Conservation (phyloP, 1,284 basidiomycete species). For the Wallemia ichthyophaga region DNA sequence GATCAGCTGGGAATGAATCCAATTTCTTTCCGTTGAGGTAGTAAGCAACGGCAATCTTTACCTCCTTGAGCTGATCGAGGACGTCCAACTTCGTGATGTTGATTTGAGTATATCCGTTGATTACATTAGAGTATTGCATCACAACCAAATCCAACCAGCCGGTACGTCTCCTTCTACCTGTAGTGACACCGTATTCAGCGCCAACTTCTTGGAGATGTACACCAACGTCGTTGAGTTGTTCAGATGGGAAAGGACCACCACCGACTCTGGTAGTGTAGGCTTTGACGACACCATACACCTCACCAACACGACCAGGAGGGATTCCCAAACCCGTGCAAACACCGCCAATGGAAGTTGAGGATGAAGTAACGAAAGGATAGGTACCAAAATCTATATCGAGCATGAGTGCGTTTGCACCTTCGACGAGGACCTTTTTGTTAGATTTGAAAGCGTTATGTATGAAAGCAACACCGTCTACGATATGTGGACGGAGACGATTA, state of each 20-base stretch:
- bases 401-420: slow-evolving; percentile 95
- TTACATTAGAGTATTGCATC: slow-evolving; percentile 63
- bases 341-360: slow-evolving; percentile 56
- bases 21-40: slow-evolving; percentile 44
- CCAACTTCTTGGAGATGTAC: slow-evolving; percentile 79
- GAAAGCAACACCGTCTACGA: slow-evolving; percentile 61
- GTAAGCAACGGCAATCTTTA: slow-evolving; percentile 69
- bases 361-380: slow-evolving; percentile 88
- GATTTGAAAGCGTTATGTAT: slow-evolving; percentile 45
- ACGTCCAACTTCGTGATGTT: slow-evolving; percentile 94
- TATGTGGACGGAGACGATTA: slow-evolving; percentile 55
- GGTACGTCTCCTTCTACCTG: slow-evolving; percentile 66
- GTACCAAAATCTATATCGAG: slow-evolving; percentile 94
- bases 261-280: slow-evolving; percentile 95
- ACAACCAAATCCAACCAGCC: slow-evolving; percentile 96
- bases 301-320: slow-evolving; percentile 58
- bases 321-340: slow-evolving; percentile 89
- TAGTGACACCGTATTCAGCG: slow-evolving; percentile 68
- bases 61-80: slow-evolving; percentile 53
- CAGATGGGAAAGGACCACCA: slow-evolving; percentile 87
- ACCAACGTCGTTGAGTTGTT: slow-evolving; percentile 64
- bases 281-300: slow-evolving; percentile 73
- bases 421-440: slow-evolving; percentile 53
- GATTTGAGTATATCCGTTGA: slow-evolving; percentile 81
- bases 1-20: slow-evolving; percentile 72